phyloP scores from a whole-genome alignment of 2,329 filamentous ascomycete species.

The Fusarium illudens region DNA sequence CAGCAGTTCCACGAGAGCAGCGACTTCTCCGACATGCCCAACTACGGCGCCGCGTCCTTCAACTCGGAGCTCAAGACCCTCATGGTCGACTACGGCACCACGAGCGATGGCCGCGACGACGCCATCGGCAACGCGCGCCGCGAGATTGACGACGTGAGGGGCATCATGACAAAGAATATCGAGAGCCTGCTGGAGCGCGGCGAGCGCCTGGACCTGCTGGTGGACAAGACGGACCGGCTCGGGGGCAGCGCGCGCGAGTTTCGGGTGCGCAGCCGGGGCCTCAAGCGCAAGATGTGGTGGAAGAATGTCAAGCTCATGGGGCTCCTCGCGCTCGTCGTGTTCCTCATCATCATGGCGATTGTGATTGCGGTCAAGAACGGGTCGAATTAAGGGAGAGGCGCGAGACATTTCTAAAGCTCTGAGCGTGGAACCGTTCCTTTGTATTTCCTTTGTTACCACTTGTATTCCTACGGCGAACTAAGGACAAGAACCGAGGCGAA shows the following conservation, averaged over 20 bases:
- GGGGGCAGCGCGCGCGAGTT: conserved; percentile 92
- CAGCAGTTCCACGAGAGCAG: conserved; percentile 70
- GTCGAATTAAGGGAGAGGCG: conserved; percentile 2
- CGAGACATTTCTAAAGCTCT: not conserved
- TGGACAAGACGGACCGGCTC: conserved; percentile 94
- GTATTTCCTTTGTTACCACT: conserved; percentile 19
- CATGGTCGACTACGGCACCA: conserved; percentile 86
- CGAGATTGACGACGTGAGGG: conserved; percentile 91
- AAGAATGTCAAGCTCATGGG: conserved; percentile 98
- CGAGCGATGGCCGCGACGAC: conserved; percentile 77
- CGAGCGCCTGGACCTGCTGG: conserved; percentile 90
- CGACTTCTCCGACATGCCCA: conserved; percentile 79
- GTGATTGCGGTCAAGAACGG: conserved; percentile 62
- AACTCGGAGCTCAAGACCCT: conserved; percentile 79
- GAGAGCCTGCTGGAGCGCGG: conserved; percentile 88
- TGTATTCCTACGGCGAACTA: conserved; percentile 37
- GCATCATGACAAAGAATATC: conserved; percentile 96
- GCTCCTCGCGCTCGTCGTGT: conserved; percentile 74
- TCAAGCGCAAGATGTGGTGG: conserved; percentile 99
- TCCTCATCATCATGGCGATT: conserved; percentile 64
- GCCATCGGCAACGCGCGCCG: conserved; percentile 83
- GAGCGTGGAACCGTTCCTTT: conserved; percentile 28
- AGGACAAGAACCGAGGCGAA: conserved; percentile 32
- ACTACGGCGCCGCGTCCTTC: conserved; percentile 90
- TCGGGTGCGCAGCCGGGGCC: conserved; percentile 81